Evolutionary conservation across 2,329 filamentous ascomycete genomes (phyloP), one percentile per base, ranked within the genome.

Genomic region (Cordyceps farinosa): DNA sequence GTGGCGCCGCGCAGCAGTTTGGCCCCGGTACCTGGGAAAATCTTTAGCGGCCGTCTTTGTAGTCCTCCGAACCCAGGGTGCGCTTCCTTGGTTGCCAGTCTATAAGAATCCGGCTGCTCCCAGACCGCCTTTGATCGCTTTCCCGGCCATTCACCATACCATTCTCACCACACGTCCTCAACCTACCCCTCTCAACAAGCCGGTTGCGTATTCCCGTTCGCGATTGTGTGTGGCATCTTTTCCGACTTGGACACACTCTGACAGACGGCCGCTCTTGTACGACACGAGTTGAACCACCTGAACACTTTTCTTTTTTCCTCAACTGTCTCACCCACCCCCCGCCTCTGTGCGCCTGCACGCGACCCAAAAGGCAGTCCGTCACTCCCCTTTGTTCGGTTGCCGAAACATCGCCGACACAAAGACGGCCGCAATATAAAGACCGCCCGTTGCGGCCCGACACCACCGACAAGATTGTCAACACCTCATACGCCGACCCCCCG

Each of bases 311-410:
- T 51, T 56, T 61, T 64, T 22, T 22, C 22, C 22, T 22, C 22
- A 22, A 22, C 22, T 29, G 27, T 30, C 27, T 48, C 9, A 17
- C 11, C 13, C 2, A 64, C 61, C 64, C 60, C 36, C 52, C 61
- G 29, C 64, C 63, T 67, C 53, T 53, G 65, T 62, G 22, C 62
- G 47, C 40, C 29, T 22, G 48, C 48, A 36, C 48, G n/a, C 48
- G 17, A 52, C 48, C 22, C 22, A 32, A 47, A 22, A 47, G 22
- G 11, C 22, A 22, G 44, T 38, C 6, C 40, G 13, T 45, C n/a
- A 48, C 6, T 48, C 9, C 10, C 45, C 45, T n/a, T 48, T 30
- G 45, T 48, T 34, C 32, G 29, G 50, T 36, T 34, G 32, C 50
- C 50, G 50, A 48, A 48, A 22, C 9, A 22, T 52, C 50, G 32